Conservation (phyloP, 768 basidiomycete genomes). For the Coprinellus micaceus region DNA sequence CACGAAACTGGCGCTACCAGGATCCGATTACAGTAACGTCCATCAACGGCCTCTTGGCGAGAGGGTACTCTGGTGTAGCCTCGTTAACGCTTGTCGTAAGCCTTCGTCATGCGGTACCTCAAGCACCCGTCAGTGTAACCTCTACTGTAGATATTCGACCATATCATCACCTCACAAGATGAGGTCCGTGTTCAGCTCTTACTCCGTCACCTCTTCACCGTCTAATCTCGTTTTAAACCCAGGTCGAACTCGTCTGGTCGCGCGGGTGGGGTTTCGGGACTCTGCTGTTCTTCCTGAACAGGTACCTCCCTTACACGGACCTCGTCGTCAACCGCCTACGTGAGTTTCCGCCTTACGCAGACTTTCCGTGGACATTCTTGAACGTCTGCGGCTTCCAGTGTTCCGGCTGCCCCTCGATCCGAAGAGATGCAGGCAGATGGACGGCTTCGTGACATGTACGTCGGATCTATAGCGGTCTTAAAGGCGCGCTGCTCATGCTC, state of each 20-base stretch:
- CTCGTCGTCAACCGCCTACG: background rate
- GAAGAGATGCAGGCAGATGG: background rate
- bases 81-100: too few relatives aligned
- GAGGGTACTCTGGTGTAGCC: too few relatives aligned
- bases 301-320: conserved; percentile 11
- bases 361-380: background rate
- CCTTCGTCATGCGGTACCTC: too few relatives aligned
- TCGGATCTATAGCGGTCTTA: too few relatives aligned
- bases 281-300: conserved; percentile 9
- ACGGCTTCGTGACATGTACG: background rate
- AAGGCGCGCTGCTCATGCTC: background rate
- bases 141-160: too few relatives aligned
- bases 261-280: conserved; percentile 1
- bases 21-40: too few relatives aligned
- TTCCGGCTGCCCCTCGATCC: background rate
- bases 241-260: conserved; percentile 6
- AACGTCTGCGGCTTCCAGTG: background rate
- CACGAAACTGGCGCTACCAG: too few relatives aligned
- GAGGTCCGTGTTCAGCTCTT: too few relatives aligned
- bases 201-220: too few relatives aligned
- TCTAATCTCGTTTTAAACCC: background rate
- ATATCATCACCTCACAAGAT: too few relatives aligned
- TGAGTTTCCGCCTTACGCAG: background rate
- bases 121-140: too few relatives aligned
- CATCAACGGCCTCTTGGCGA: too few relatives aligned